Percentiles rank a stretch among this genome's conserved stretches.
phyloP scores from a whole-genome alignment of 768 basidiomycete genomes.

The Jaapia argillacea region DNA sequence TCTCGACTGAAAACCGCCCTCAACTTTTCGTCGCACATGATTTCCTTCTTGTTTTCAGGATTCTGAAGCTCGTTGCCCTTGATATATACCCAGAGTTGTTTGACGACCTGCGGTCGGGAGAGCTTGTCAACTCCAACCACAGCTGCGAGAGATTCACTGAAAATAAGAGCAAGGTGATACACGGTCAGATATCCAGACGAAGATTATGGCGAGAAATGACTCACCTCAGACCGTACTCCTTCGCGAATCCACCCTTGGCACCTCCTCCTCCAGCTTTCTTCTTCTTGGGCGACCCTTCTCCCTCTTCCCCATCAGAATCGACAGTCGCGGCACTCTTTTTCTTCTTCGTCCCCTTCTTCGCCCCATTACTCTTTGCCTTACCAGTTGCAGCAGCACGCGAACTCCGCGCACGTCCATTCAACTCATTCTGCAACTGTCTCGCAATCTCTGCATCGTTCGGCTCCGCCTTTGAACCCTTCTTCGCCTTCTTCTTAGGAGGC shows the following conservation, averaged over 20 bases:
- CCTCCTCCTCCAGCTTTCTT: constrained; percentile 35
- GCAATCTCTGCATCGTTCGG: constrained; percentile 34
- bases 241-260: constrained; percentile 68
- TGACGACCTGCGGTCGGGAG: constrained; percentile 86
- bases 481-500: constrained; percentile 6
- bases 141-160: constrained; percentile 65
- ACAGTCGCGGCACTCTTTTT: constrained; percentile 26
- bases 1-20: constrained; percentile 71
- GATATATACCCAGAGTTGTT: constrained; percentile 85
- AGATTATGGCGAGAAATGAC: constrained; percentile 8
- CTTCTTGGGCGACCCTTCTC: constrained; percentile 26
- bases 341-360: constrained; percentile 21
- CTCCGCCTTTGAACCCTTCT: constrained; percentile 6
- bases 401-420: constrained; percentile 27
- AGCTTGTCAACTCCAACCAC: constrained; percentile 58
- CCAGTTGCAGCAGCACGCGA: constrained; percentile 14
- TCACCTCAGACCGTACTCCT: constrained; percentile 69
- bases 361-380: constrained; percentile 18
- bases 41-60: constrained; percentile 73
- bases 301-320: constrained; percentile 24
- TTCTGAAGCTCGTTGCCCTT: constrained; percentile 78
- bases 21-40: constrained; percentile 69
- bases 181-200: not conserved
- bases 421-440: constrained; percentile 30
- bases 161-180: constrained; percentile 5